Percentiles rank a stretch among this genome's conserved stretches.
Conservation (phyloP, 2,329 filamentous ascomycete species). For the Aspergillus sp. region DNA sequence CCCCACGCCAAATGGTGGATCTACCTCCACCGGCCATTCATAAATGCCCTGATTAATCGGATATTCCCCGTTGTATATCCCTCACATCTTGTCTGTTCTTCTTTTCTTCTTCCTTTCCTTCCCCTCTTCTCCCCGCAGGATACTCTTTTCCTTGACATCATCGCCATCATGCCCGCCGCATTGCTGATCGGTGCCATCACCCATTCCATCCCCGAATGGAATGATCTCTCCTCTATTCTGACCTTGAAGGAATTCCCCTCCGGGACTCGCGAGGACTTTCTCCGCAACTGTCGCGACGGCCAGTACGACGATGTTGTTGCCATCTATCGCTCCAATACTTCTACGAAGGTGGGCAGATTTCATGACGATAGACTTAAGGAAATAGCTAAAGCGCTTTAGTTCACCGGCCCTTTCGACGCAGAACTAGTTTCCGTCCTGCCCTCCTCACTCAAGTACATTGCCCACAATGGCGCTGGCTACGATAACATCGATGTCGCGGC, state of each 20-base stretch:
- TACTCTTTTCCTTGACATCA: slow-evolving; percentile 13
- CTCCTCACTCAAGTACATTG: slow-evolving; percentile 50
- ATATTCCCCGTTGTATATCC: neutral
- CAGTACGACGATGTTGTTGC: slow-evolving; percentile 58
- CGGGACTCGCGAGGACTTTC: slow-evolving; percentile 58
- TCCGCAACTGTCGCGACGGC: slow-evolving; percentile 56
- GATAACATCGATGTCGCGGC: slow-evolving; percentile 60
- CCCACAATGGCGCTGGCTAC: slow-evolving; percentile 61
- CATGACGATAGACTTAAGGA: too few relatives aligned
- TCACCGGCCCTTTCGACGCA: slow-evolving; percentile 51
- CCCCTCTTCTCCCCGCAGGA: neutral
- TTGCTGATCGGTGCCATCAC: slow-evolving; percentile 49
- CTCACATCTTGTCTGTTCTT: neutral
- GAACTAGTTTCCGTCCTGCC: slow-evolving; percentile 52
- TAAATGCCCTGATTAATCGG: neutral
- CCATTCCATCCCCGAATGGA: slow-evolving; percentile 48
- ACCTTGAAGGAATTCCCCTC: slow-evolving; percentile 54
- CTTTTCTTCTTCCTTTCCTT: neutral
- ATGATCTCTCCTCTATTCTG: slow-evolving; percentile 42
- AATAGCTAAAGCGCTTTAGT: slow-evolving; percentile 21
- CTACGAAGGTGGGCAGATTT: slow-evolving; percentile 40
- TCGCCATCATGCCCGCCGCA: slow-evolving; percentile 38
- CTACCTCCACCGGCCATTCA: neutral
- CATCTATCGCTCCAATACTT: slow-evolving; percentile 61
- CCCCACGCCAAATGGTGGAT: neutral